Evolutionary conservation across 371 early-diverging fungal species (phyloP), one percentile per base, ranked within the genome.

Genomic region (Entomophthora muscae): DNA sequence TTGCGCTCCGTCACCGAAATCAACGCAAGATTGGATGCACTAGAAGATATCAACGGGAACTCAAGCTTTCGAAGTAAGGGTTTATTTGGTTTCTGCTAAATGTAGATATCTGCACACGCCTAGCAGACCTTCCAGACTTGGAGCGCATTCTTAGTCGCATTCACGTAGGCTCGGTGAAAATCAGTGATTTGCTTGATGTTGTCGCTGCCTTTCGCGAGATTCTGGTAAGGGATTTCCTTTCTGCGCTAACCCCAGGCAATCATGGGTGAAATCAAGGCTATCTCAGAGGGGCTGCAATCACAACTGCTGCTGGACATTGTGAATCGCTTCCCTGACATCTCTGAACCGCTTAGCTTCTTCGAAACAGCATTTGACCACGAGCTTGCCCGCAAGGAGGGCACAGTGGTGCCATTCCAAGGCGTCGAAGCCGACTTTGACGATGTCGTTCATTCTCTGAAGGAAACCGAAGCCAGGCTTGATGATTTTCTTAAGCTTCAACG

Each of bases 81-180:
- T 0, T 61, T 72, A 2, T 69, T 65, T 0, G 52, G 68, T 17
- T 62, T 74, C n/a, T 61, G 66, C 0, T 42, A 67, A 69, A 67
- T 66, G 52, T 64, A 66, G 66, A 69, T 54, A 65, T 51, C n/a
- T 70, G 67, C 56, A 57, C 67, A 0, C 32, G 68, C 26, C 26
- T 91, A 32, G 53, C 66, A 1, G 68, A 71, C 17, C 68, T 98
- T 58, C 91, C 93, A 2, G 99, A 99, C 73, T 70, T 98, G 24
- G 98, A 98, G 73, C 81, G 98, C 22, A 76, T 88, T 3, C 83
- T 97, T 54, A 85, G 91, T 26, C 82, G 96, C 21, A 83, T 98
- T 53, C 95, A 94, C 66, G 82, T 93, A 1, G 84, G 88, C 0
- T 82, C 83, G 31, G 84, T 88, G 66, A 80, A 78, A 30, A 81